Percentiles rank a stretch among this genome's conserved stretches.
These are phyloP conservation scores for Sordariomycetes sp. DNA, from an alignment of 2,329 filamentous ascomycete species.

Conservation along the genomic window DNA sequence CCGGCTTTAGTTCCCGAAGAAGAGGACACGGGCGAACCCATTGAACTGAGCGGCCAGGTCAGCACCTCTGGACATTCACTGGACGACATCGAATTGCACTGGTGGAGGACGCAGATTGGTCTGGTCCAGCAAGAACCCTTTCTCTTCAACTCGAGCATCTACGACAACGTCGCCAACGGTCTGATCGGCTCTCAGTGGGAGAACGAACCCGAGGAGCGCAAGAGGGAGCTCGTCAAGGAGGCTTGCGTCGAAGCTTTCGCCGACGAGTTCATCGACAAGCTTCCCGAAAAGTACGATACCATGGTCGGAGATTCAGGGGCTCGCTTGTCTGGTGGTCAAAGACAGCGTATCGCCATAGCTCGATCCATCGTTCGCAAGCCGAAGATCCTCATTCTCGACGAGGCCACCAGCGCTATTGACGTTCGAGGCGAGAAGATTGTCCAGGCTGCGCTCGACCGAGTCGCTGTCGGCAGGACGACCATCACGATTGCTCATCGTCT, in stretches of 20 bases:
- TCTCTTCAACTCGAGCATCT: constrained; percentile 58
- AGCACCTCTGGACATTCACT: constrained; percentile 43
- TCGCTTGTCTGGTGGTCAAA: constrained; percentile 74
- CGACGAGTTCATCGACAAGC: constrained; percentile 56
- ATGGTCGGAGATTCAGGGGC: constrained; percentile 69
- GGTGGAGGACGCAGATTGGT: constrained; percentile 52
- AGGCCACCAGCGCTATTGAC: constrained; percentile 62
- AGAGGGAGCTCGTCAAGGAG: constrained; percentile 49
- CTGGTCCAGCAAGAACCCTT: constrained; percentile 62
- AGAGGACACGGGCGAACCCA: constrained; percentile 27
- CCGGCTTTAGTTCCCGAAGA: constrained; percentile 14
- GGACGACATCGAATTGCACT: constrained; percentile 52
- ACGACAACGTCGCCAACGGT: constrained; percentile 52
- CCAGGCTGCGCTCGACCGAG: constrained; percentile 52
- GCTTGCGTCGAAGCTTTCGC: constrained; percentile 62
- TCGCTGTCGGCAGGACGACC: constrained; percentile 56
- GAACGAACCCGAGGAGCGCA: constrained; percentile 41
- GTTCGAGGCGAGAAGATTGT: constrained; percentile 49
- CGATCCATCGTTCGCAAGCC: constrained; percentile 65
- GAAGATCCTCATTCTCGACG: constrained; percentile 64
- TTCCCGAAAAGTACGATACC: constrained; percentile 62
- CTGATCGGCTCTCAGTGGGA: constrained; percentile 44
- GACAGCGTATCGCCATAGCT: constrained; percentile 74
- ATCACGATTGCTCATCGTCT: constrained; percentile 68
- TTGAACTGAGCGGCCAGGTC: constrained; percentile 38